phyloP scores from a whole-genome alignment of 805 yeast species.

The Ogataea haglerorum region DNA sequence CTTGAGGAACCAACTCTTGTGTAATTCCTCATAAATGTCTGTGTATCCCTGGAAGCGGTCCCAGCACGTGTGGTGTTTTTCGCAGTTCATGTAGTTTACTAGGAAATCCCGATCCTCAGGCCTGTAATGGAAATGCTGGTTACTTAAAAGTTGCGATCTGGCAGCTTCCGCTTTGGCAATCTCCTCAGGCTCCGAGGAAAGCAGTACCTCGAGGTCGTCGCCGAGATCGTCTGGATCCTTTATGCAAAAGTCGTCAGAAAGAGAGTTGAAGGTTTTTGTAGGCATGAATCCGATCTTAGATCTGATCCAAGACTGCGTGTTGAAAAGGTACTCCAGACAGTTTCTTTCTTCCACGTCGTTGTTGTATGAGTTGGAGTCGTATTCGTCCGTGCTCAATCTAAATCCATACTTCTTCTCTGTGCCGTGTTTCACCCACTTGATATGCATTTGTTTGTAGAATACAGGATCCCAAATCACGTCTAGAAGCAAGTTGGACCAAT shows the following conservation, averaged over 20 bases:
- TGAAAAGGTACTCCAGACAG: slow-evolving; percentile 37
- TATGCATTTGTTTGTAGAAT: slow-evolving; percentile 35
- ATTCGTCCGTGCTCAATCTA: slow-evolving; percentile 27
- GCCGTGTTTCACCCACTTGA: slow-evolving; percentile 30
- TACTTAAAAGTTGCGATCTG: slow-evolving; percentile 17
- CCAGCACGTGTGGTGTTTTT: slow-evolving; percentile 37
- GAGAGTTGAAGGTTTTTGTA: slow-evolving; percentile 35
- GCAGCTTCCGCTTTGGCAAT: slow-evolving; percentile 6
- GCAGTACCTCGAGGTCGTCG: slow-evolving; percentile 21
- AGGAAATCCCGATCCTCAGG: slow-evolving; percentile 37
- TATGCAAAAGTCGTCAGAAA: slow-evolving; percentile 38
- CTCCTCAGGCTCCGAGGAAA: slow-evolving; percentile 16
- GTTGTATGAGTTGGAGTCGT: slow-evolving; percentile 34
- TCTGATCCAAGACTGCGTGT: slow-evolving; percentile 39
- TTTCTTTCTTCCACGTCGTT: slow-evolving; percentile 38
- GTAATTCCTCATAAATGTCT: slow-evolving; percentile 31
- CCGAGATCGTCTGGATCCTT: slow-evolving; percentile 28
- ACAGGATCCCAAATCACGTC: slow-evolving; percentile 43
- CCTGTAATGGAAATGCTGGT: slow-evolving; percentile 33
- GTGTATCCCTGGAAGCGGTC: slow-evolving; percentile 38
- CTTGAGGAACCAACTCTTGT: slow-evolving; percentile 31
- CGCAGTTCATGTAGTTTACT: slow-evolving; percentile 40
- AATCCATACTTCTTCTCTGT: slow-evolving; percentile 27
- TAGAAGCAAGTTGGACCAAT: slow-evolving; percentile 36
- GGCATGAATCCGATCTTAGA: slow-evolving; percentile 39